Conservation (phyloP, 208 protist species). For the Kentomonas sorsogonicus region DNA sequence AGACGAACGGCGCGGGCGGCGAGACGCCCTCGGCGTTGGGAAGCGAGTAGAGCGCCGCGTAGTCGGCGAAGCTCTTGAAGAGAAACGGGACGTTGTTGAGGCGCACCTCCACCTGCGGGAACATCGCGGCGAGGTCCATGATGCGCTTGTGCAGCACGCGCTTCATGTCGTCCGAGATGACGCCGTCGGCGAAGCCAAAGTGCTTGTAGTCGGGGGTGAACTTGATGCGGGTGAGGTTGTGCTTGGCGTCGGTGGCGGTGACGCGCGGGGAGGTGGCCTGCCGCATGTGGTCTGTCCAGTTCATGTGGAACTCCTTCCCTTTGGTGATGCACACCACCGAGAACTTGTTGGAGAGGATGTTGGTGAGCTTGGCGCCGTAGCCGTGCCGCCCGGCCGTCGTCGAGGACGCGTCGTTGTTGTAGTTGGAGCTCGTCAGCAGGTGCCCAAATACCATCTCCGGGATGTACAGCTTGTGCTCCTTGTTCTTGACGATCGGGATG, state of each 20-base stretch:
- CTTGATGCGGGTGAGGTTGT: constrained; percentile 80
- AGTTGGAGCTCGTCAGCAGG: constrained; percentile 96
- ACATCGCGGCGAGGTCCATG: constrained; percentile 92
- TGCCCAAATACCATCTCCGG: constrained; percentile 98
- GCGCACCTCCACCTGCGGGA: constrained; percentile 87
- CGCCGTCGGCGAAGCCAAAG: constrained; percentile 63
- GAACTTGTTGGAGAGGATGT: constrained; percentile 99
- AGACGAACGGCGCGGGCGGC: constrained; percentile 72
- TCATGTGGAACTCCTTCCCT: constrained; percentile 91
- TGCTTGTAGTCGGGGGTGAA: constrained; percentile 88
- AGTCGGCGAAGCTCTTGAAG: constrained; percentile 96
- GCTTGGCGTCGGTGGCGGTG: constrained; percentile 51
- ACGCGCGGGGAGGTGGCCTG: constrained; percentile 89
- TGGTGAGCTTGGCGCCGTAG: constrained; percentile 97
- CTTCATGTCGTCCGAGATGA: constrained; percentile 83
- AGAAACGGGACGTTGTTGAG: constrained; percentile 94
- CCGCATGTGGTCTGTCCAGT: constrained; percentile 97
- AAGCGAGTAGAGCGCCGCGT: constrained; percentile 85
- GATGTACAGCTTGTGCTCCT: constrained; percentile 92
- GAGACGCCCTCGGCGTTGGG: constrained; percentile 27
- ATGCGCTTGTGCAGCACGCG: constrained; percentile 87
- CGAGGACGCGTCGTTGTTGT: constrained; percentile 90
- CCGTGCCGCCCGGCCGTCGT: constrained; percentile 96
- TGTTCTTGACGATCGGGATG: constrained; percentile 91
- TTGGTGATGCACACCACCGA: constrained; percentile 88